These are phyloP conservation scores for Claviceps fusiformis DNA, from an alignment of 2,329 filamentous ascomycete genomes.

Conservation along the genomic window DNA sequence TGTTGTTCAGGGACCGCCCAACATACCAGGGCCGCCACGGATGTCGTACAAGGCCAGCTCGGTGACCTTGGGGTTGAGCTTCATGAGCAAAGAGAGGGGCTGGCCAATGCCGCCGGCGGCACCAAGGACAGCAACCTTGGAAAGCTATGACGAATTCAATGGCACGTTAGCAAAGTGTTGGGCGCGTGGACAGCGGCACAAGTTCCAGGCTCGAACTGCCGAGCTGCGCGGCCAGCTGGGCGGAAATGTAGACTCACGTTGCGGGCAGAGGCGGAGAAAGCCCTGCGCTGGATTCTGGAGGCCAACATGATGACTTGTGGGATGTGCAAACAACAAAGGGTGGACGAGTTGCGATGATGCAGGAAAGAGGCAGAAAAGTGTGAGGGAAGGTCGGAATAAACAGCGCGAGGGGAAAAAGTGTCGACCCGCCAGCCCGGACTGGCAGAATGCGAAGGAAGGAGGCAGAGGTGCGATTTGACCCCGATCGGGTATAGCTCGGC, in stretches of 20 bases:
- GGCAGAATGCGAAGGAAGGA: neutral
- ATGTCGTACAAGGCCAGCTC: slow-evolving; percentile 98
- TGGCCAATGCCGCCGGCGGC: slow-evolving; percentile 97
- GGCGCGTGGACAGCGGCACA: neutral
- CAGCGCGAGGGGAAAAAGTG: slow-evolving; percentile 2
- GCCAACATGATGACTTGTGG: slow-evolving; percentile 51
- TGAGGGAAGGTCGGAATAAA: neutral
- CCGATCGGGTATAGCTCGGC: slow-evolving; percentile 12
- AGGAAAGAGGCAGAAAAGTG: slow-evolving; percentile 7
- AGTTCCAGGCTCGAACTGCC: too few relatives aligned
- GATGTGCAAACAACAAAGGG: slow-evolving; percentile 7
- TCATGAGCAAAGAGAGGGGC: slow-evolving; percentile 91
- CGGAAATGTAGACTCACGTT: slow-evolving; percentile 40
- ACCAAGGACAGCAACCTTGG: slow-evolving; percentile 95
- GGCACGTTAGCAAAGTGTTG: slow-evolving; percentile 1
- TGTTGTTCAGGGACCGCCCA: neutral
- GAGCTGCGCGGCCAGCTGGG: too few relatives aligned
- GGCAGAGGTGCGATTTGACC: neutral
- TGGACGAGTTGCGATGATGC: slow-evolving; percentile 6
- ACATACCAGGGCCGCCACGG: slow-evolving; percentile 77
- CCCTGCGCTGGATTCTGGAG: slow-evolving; percentile 57
- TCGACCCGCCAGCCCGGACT: neutral
- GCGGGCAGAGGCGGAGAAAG: slow-evolving; percentile 68
- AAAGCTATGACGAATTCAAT: slow-evolving; percentile 45
- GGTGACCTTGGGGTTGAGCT: slow-evolving; percentile 91